Evolutionary conservation across 2,329 filamentous ascomycete species (phyloP).

Genomic region (Aspergillus ibericus): DNA sequence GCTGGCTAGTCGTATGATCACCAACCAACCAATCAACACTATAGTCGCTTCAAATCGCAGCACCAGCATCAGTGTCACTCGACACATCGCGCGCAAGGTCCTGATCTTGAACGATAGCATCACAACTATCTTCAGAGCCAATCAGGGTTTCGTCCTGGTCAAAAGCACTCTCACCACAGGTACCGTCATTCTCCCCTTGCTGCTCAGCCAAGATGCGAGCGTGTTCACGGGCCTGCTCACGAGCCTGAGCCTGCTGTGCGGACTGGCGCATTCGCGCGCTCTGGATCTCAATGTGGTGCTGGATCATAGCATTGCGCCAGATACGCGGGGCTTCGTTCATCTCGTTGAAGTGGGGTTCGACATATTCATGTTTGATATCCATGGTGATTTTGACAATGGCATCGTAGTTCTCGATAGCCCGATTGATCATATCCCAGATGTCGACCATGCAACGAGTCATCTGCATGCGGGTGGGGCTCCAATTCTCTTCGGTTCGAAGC

Average conservation of each 20-base stretch:
- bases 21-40: too few species aligned
- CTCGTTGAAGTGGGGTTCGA: slow-evolving; percentile 12
- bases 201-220: background rate
- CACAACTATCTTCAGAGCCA: background rate
- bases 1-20: too few species aligned
- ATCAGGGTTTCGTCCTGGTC: background rate
- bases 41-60: background rate
- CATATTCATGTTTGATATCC: slow-evolving; percentile 16
- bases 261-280: background rate
- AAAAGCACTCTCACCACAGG: too few species aligned
- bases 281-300: background rate
- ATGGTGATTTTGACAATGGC: slow-evolving; percentile 15
- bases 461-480: slow-evolving; percentile 10
- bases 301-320: slow-evolving; percentile 12
- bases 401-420: slow-evolving; percentile 23
- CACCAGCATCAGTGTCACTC: background rate
- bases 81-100: background rate
- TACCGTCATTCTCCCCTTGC: background rate
- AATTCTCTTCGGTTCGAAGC: slow-evolving; percentile 10
- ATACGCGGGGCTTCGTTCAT: slow-evolving; percentile 12
- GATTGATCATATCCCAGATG: slow-evolving; percentile 22
- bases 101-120: background rate
- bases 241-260: background rate
- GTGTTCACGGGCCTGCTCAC: background rate
- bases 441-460: slow-evolving; percentile 17